phyloP scores from a whole-genome alignment of 106 monocot species.

The Hemerocallis citrina region DNA sequence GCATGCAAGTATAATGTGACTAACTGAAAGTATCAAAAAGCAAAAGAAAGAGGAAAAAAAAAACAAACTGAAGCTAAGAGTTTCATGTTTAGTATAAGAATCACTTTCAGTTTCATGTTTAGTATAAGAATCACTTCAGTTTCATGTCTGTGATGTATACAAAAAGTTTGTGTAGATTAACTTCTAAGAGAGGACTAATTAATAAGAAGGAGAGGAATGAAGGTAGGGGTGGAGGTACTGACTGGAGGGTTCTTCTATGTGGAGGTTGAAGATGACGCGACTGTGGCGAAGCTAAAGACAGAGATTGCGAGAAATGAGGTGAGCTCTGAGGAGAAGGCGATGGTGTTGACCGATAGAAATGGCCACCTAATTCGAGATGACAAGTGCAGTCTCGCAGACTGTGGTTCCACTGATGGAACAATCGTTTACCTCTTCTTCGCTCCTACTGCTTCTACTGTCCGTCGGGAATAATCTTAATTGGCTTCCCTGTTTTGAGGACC shows the following conservation, averaged over 20 bases:
- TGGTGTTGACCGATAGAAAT: conserved; percentile 3
- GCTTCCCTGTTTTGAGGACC: conserved; percentile 10
- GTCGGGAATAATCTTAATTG: conserved; percentile 6
- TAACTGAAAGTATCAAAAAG: no score
- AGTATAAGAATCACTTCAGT: no score
- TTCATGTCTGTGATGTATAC: no score
- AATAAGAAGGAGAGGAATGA: not conserved
- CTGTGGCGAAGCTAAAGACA: conserved; percentile 2
- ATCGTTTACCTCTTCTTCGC: conserved; percentile 16
- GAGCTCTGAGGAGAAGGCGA: conserved; percentile 2
- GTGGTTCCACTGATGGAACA: not conserved
- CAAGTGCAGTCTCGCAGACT: not conserved
- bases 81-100: no score
- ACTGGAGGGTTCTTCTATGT: conserved; percentile 14
- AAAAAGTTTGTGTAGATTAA: no score
- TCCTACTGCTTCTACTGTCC: no score
- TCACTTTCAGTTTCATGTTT: no score
- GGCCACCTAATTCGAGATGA: conserved; percentile 8
- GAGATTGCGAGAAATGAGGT: conserved; percentile 6
- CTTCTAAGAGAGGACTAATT: no score
- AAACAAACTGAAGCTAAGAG: no score
- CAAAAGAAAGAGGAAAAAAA: no score
- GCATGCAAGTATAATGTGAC: no score
- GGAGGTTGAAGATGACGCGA: conserved; percentile 6
- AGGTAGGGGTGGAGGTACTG: conserved; percentile 8